Conservation (phyloP, 345 rosid species). For the Nasturtium officinale region DNA sequence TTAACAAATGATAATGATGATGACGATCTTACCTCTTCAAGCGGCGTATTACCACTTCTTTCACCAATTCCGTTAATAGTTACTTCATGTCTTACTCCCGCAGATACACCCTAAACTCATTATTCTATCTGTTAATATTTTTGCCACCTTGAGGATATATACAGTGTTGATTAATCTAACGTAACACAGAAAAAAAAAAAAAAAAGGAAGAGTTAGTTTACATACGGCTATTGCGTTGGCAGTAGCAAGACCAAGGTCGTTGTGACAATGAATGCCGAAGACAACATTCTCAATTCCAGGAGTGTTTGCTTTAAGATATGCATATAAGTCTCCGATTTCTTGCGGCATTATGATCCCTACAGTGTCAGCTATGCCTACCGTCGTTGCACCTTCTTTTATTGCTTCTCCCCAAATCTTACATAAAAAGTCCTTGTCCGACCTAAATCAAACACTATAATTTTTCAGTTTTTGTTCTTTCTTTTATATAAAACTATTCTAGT, state of each 20-base stretch:
- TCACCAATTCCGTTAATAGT: conserved; percentile 96
- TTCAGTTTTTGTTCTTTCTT: too few species aligned
- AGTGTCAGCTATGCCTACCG: conserved; percentile 76
- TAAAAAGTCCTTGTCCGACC: conserved; percentile 74
- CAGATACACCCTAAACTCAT: conserved; percentile 81
- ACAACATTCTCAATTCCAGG: conserved; percentile 73
- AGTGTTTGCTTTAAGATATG: conserved; percentile 73
- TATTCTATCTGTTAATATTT: too few species aligned
- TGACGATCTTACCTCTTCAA: conserved; percentile 71
- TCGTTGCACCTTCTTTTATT: conserved; percentile 84
- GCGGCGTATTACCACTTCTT: conserved; percentile 91
- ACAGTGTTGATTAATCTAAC: not conserved
- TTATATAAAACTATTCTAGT: too few species aligned
- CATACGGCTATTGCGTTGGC: conserved; percentile 77
- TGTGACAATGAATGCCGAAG: conserved; percentile 78
- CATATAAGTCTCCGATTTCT: conserved; percentile 68
- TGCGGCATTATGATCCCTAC: conserved; percentile 70
- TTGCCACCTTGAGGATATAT: too few species aligned
- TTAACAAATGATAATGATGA: too few species aligned
- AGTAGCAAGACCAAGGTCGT: conserved; percentile 94
- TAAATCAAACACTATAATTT: too few species aligned
- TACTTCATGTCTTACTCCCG: conserved; percentile 95
- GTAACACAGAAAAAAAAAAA: too few species aligned
- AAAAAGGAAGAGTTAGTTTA: not conserved
- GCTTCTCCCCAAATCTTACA: conserved; percentile 72